Percentiles rank a stretch among this genome's conserved stretches.
Conservation (phyloP, 805 yeast species). For the Kuraishia hungarica region DNA sequence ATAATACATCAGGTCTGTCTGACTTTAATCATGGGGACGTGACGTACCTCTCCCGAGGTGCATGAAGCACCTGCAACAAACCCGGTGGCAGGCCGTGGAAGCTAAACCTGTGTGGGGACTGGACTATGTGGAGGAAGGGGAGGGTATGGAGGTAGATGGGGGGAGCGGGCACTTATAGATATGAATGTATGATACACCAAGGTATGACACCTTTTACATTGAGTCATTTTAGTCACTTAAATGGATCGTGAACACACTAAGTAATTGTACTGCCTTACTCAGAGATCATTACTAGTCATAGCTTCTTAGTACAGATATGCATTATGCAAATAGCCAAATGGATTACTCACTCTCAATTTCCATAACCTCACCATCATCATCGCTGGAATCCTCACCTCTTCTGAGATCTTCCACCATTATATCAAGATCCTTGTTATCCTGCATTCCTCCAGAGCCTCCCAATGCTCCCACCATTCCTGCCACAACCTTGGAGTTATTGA, state of each 20-base stretch:
- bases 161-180: too few relatives aligned
- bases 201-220: too few relatives aligned
- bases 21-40: neutral
- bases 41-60: neutral
- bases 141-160: too few relatives aligned
- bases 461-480: constrained; percentile 13
- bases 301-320: too few relatives aligned
- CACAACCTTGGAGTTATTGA: constrained; percentile 3
- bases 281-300: too few relatives aligned
- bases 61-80: neutral
- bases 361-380: constrained; percentile 42
- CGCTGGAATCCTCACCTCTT: constrained; percentile 32
- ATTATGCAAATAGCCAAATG: constrained; percentile 9
- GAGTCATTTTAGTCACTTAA: too few relatives aligned
- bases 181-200: neutral
- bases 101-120: neutral
- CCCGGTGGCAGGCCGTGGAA: neutral
- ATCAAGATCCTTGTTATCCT: constrained; percentile 20
- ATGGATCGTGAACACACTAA: too few relatives aligned
- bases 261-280: too few relatives aligned
- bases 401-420: constrained; percentile 29
- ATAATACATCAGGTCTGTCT: neutral
- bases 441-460: constrained; percentile 11
- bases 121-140: neutral
- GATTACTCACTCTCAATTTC: constrained; percentile 43